Percentiles rank a stretch among this genome's conserved stretches.
These are phyloP conservation scores for Pythium rhizo-oryzae DNA, from an alignment of 352 stramenopile species.

Conservation along the genomic window DNA sequence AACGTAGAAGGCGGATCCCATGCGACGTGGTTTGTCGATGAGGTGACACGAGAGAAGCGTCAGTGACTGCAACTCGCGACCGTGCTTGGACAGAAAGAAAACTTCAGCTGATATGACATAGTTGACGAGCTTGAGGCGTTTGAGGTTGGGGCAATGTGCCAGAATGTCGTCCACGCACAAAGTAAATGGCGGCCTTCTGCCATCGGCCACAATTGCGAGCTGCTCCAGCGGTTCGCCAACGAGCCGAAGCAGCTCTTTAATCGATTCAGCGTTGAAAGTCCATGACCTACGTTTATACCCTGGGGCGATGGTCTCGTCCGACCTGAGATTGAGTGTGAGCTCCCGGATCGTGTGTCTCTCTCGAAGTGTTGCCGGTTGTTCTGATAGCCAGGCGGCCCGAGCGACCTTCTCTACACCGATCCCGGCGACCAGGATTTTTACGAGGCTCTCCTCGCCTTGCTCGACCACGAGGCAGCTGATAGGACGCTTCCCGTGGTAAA, in stretches of 20 bases:
- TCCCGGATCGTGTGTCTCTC: not conserved
- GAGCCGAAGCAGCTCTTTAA: no score
- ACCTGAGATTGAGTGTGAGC: not conserved
- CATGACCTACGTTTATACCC: no score
- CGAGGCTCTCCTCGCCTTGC: fast-evolving
- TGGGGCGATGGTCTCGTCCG: no score
- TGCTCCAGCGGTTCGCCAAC: not conserved
- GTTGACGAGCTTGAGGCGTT: not conserved
- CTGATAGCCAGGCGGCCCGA: not conserved
- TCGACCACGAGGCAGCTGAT: not conserved
- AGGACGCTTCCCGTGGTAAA: not conserved
- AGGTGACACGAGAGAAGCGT: not conserved
- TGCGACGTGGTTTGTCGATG: not conserved
- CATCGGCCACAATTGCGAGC: not conserved
- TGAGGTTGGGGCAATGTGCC: not conserved
- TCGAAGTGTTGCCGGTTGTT: not conserved
- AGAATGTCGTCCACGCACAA: not conserved
- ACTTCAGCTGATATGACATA: not conserved
- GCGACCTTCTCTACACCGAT: not conserved
- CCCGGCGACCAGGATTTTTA: not conserved
- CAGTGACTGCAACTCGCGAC: not conserved
- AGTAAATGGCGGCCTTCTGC: not conserved
- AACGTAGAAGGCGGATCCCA: not conserved
- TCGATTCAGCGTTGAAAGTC: no score
- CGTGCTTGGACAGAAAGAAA: not conserved